Conservation (phyloP, 371 early-diverging fungal genomes). For the Umbelopsis sp. region DNA sequence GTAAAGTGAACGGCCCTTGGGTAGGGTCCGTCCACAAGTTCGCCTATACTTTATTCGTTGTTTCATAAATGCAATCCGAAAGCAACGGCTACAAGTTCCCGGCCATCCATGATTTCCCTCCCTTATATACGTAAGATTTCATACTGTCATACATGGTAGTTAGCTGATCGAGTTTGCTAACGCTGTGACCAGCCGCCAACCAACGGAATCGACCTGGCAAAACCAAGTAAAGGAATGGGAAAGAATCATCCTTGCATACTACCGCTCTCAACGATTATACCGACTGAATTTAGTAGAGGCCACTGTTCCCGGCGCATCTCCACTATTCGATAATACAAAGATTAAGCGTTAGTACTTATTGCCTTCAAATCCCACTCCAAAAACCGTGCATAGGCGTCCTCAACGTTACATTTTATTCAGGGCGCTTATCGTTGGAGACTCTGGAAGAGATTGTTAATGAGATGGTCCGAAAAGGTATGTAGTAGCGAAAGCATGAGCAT, state of each 20-base stretch:
- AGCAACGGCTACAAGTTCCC: slow-evolving; percentile 66
- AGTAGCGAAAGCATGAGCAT: too few relatives aligned
- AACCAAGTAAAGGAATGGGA: slow-evolving; percentile 84
- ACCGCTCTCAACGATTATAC: slow-evolving; percentile 63
- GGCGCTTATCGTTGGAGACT: slow-evolving; percentile 60
- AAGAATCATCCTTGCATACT: slow-evolving; percentile 73
- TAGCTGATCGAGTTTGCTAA: background rate
- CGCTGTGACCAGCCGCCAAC: slow-evolving; percentile 66
- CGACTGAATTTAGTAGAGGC: slow-evolving; percentile 69
- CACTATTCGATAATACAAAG: slow-evolving; percentile 69
- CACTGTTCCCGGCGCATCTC: slow-evolving; percentile 47
- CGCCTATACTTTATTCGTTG: background rate
- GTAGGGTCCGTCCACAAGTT: too few relatives aligned
- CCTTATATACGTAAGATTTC: slow-evolving; percentile 83
- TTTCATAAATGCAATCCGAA: background rate
- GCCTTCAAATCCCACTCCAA: background rate
- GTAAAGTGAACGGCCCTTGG: background rate
- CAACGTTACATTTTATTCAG: slow-evolving; percentile 22
- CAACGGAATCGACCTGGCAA: slow-evolving; percentile 81
- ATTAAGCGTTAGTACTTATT: slow-evolving; percentile 58
- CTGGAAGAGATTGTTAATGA: slow-evolving; percentile 73
- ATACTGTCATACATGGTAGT: background rate
- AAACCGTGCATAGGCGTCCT: too few relatives aligned
- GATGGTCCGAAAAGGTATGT: slow-evolving; percentile 71
- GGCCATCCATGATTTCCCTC: slow-evolving; percentile 83